phyloP scores from a whole-genome alignment of 2,329 filamentous ascomycete species.

The Pestalotiopsis sp. region DNA sequence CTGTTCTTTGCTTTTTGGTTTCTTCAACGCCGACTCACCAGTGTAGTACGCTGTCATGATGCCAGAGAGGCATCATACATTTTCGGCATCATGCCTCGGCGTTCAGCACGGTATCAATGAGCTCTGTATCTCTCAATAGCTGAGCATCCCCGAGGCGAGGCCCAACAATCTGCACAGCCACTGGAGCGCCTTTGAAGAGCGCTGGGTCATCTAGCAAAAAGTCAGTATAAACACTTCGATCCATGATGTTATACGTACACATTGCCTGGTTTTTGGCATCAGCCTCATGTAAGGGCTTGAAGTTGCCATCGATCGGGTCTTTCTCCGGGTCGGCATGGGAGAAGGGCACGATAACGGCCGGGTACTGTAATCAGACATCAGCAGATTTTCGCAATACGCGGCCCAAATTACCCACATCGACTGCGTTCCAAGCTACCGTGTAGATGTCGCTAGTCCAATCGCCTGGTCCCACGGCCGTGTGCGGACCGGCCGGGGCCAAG shows the following conservation, averaged over 20 bases:
- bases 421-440: slow-evolving; percentile 36
- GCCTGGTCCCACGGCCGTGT: slow-evolving; percentile 31
- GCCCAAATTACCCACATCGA: slow-evolving; percentile 26
- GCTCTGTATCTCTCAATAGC: slow-evolving; percentile 29
- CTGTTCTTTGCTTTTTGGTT: background rate
- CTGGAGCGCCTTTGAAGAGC: slow-evolving; percentile 33
- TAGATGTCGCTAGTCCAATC: slow-evolving; percentile 36
- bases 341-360: slow-evolving; percentile 33
- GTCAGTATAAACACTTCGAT: slow-evolving; percentile 7
- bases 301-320: slow-evolving; percentile 27
- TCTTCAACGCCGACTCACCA: background rate
- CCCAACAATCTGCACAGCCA: slow-evolving; percentile 34
- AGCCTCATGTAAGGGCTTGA: slow-evolving; percentile 24
- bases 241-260: slow-evolving; percentile 22
- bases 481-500: slow-evolving; percentile 29
- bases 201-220: slow-evolving; percentile 30
- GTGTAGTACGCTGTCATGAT: background rate
- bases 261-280: slow-evolving; percentile 29
- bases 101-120: slow-evolving; percentile 30
- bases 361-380: slow-evolving; percentile 23
- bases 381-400: background rate
- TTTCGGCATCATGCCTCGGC: background rate
- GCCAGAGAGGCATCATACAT: background rate
- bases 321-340: slow-evolving; percentile 28
- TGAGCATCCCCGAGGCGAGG: slow-evolving; percentile 32